A percentile compares a stretch with the other conserved stretches of the same genome.
Evolutionary conservation across 371 early-diverging fungal species (phyloP).

Genomic region (Apophysomyces variabilis): DNA sequence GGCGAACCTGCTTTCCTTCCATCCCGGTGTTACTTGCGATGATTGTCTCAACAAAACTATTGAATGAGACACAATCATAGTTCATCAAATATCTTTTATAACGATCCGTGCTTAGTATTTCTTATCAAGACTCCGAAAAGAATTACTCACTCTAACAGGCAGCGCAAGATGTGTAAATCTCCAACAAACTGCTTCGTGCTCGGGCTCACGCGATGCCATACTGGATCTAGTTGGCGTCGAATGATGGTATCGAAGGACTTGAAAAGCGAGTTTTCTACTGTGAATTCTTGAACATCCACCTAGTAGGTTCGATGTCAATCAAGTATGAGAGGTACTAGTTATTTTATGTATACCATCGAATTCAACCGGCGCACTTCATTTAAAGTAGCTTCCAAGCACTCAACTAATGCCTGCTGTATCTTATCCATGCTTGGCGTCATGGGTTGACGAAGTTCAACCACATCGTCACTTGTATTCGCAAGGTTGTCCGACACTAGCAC

Average conservation of each 20-base stretch:
- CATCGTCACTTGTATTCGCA: slow-evolving; percentile 56
- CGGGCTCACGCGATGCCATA: slow-evolving; percentile 85
- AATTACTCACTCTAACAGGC: slow-evolving; percentile 59
- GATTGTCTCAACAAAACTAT: slow-evolving; percentile 84
- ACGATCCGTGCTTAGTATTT: neutral
- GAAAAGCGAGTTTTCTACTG: slow-evolving; percentile 85
- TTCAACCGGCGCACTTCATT: slow-evolving; percentile 76
- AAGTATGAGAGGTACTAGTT: neutral
- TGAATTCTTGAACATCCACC: slow-evolving; percentile 84
- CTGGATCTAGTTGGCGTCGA: slow-evolving; percentile 77
- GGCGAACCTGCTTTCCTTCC: slow-evolving; percentile 38
- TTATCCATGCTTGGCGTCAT: slow-evolving; percentile 80
- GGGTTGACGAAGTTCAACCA: slow-evolving; percentile 84
- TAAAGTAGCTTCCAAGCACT: slow-evolving; percentile 84
- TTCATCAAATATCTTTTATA: slow-evolving; percentile 65
- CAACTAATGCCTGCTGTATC: slow-evolving; percentile 85
- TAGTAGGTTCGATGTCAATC: slow-evolving; percentile 22
- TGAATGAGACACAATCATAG: slow-evolving; percentile 91
- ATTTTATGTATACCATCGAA: slow-evolving; percentile 48
- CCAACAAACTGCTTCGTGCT: slow-evolving; percentile 77
- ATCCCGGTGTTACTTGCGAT: slow-evolving; percentile 57
- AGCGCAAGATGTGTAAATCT: slow-evolving; percentile 77
- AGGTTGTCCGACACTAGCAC: slow-evolving; percentile 67
- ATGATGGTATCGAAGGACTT: slow-evolving; percentile 81
- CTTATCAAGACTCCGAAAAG: neutral